Evolutionary conservation across 2,329 filamentous ascomycete genomes (phyloP), one percentile per base, ranked within the genome.

Genomic region (Stemphylium vesicarium): DNA sequence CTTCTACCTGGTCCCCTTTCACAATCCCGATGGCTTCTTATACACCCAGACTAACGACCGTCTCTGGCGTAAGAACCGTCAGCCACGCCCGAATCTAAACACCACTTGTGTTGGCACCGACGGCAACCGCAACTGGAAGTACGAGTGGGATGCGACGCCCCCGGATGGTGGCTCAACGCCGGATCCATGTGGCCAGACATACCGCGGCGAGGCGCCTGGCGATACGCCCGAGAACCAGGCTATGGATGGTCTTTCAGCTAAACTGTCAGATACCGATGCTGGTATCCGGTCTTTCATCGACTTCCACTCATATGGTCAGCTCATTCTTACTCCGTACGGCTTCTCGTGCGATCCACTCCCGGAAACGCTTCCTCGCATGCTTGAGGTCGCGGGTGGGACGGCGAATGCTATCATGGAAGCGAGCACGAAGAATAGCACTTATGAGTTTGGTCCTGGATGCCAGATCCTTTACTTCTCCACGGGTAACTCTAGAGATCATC

Each of bases 221-320:
- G 69, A 73, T 41, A 66, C 71, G 1, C 71, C 71, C 1, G 71
- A 73, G 50, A 73, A 69, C 22, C 48, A 64, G 35, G 71, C 63
- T 4, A 73, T 88, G 4, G 77, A 79, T 8, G 69, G 72, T 2
- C 78, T 81, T 36, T 74, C 82, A 10, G 72, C 75, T 8, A 67
- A 70, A 13, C 66, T 85, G 12, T 39, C 62, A 1, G 69, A 73
- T 1, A 65, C 65, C 8, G 63, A 62, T 2, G 75, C 79, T 46
- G 82, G 83, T 0, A 77, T 88, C 36, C 82, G 84, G 63, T 79
- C 87, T 0, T 89, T 82, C 67, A 82, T 88, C 49, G 86, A 89
- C 72, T 85, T 82, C 71, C 86, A 89, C 74, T 81, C 82, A 0
- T 89, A 86, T 69, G 81, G 80, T 20, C 85, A 88, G 66, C 77